A percentile compares a stretch with the other conserved stretches of the same genome.
These are phyloP conservation scores for Lepraria neglecta DNA, from an alignment of 495 filamentous ascomycete genomes.

Conservation along the genomic window DNA sequence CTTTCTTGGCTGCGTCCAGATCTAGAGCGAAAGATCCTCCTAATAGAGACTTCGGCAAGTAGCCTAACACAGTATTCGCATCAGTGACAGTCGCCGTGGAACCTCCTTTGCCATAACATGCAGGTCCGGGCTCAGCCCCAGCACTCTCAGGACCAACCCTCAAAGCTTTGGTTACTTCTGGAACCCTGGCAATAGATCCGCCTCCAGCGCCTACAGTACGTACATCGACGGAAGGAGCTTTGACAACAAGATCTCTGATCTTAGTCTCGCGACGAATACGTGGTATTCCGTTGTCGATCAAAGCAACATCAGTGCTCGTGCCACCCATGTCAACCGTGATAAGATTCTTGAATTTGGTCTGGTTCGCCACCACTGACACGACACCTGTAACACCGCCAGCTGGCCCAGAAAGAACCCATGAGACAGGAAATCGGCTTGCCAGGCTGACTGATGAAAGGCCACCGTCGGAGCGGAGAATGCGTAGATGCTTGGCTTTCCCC, in stretches of 20 bases:
- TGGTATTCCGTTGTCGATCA: slow-evolving; percentile 43
- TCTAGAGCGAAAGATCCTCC: slow-evolving; percentile 44
- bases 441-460: slow-evolving; percentile 41
- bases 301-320: slow-evolving; percentile 44
- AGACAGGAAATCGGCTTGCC: slow-evolving; percentile 42
- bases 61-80: slow-evolving; percentile 45
- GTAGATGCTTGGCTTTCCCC: slow-evolving; percentile 38
- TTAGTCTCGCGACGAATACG: slow-evolving; percentile 44
- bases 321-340: slow-evolving; percentile 50
- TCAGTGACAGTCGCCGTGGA: slow-evolving; percentile 44
- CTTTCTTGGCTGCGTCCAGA: slow-evolving; percentile 33
- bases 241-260: slow-evolving; percentile 42
- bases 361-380: slow-evolving; percentile 41
- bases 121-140: slow-evolving; percentile 42
- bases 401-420: slow-evolving; percentile 46
- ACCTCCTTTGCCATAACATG: slow-evolving; percentile 45
- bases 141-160: slow-evolving; percentile 48
- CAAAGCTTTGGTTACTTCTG: slow-evolving; percentile 43
- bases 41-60: slow-evolving; percentile 41
- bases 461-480: slow-evolving; percentile 47
- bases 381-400: slow-evolving; percentile 45
- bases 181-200: slow-evolving; percentile 43
- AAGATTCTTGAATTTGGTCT: slow-evolving; percentile 44
- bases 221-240: slow-evolving; percentile 44
- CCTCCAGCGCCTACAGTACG: slow-evolving; percentile 47